Percentiles rank a stretch among this genome's conserved stretches.
These are phyloP conservation scores for Leucocoprinus birnbaumii DNA, from an alignment of 768 basidiomycete species.

Conservation along the genomic window DNA sequence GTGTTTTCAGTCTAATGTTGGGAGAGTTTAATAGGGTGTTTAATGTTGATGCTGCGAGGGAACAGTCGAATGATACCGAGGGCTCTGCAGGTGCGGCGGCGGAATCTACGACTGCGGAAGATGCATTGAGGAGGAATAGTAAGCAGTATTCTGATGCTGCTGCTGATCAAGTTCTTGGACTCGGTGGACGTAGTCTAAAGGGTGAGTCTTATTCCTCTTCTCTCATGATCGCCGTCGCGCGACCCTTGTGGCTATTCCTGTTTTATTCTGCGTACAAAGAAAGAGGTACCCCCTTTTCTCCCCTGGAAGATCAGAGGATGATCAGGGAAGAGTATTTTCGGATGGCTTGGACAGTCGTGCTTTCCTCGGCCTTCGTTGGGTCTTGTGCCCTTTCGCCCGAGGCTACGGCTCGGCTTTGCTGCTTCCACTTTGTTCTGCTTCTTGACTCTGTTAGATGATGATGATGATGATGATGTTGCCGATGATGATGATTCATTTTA, in stretches of 20 bases:
- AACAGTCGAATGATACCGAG: slow-evolving; percentile 17
- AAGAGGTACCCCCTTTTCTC: background rate
- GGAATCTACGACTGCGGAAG: slow-evolving; percentile 16
- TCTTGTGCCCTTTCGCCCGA: too few species aligned
- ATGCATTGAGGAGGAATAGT: slow-evolving; percentile 68
- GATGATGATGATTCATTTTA: background rate
- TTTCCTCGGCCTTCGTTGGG: too few species aligned
- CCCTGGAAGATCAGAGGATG: too few species aligned
- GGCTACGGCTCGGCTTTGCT: too few species aligned
- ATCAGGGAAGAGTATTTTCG: too few species aligned
- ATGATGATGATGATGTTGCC: too few species aligned
- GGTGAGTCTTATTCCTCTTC: slow-evolving; percentile 39
- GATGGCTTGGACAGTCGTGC: too few species aligned
- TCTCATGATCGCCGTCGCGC: too few species aligned
- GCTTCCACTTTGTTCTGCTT: too few species aligned
- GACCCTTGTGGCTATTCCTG: too few species aligned
- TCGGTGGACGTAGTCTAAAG: slow-evolving; percentile 65
- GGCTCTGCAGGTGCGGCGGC: background rate
- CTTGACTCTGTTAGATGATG: too few species aligned
- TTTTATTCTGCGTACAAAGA: background rate
- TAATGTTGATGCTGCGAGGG: slow-evolving; percentile 63
- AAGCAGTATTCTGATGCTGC: slow-evolving; percentile 81
- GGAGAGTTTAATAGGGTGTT: slow-evolving; percentile 92
- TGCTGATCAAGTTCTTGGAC: slow-evolving; percentile 78
- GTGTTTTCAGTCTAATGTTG: slow-evolving; percentile 93